Percentiles rank a stretch among this genome's conserved stretches.
phyloP scores from a whole-genome alignment of 1,284 basidiomycete genomes.

The Ceratobasidium sp. region DNA sequence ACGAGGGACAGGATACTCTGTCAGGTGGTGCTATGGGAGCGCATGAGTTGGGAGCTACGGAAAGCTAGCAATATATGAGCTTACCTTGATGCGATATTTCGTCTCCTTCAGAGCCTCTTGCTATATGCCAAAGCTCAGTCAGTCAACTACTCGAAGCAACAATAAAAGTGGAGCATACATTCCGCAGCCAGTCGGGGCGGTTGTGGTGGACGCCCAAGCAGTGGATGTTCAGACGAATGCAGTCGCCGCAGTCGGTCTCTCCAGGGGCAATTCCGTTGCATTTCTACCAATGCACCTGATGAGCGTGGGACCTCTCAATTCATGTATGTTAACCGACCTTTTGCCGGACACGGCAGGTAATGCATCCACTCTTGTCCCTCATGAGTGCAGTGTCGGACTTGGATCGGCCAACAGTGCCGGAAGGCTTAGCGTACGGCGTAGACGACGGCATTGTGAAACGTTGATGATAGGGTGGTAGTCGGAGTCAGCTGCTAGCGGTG shows the following conservation, averaged over 20 bases:
- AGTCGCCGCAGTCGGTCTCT: conserved; percentile 11
- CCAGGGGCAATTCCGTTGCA: conserved; percentile 5
- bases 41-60: neutral
- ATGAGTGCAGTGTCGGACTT: conserved; percentile 30
- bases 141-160: neutral
- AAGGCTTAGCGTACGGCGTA: conserved; percentile 18
- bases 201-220: conserved; percentile 36
- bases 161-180: conserved; percentile 1
- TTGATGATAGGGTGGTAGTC: neutral
- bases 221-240: conserved; percentile 33
- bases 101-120: conserved; percentile 33
- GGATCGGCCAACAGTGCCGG: neutral
- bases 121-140: neutral
- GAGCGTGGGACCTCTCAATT: neutral
- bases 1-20: conserved; percentile 35
- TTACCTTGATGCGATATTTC: conserved; percentile 36
- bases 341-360: conserved; percentile 36
- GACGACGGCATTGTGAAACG: conserved; percentile 24
- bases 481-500: conserved; percentile 16
- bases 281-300: conserved; percentile 2
- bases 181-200: conserved; percentile 34
- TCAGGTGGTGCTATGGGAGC: conserved; percentile 25
- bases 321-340: conserved; percentile 11
- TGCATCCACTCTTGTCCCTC: conserved; percentile 34
- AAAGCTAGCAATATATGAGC: neutral